These are phyloP conservation scores for Rhizophora apiculata DNA, from an alignment of 345 rosid species.

Conservation along the genomic window DNA sequence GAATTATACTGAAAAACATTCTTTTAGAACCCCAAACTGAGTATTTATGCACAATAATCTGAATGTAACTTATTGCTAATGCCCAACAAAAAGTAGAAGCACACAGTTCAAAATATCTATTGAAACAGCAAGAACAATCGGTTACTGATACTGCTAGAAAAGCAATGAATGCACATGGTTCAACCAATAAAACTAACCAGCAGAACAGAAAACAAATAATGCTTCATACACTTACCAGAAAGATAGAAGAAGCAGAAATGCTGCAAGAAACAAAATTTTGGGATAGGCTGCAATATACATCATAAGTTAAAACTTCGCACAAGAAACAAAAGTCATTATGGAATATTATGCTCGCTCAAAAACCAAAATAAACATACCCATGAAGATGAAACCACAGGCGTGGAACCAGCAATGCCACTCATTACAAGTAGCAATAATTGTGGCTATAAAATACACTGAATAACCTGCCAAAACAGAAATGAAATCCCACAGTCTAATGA, in stretches of 20 bases:
- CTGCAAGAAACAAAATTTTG: conserved; percentile 50
- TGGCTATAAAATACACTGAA: conserved; percentile 28
- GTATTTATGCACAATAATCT: no score
- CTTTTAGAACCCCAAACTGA: no score
- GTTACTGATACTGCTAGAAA: no score
- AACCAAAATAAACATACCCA: conserved; percentile 32
- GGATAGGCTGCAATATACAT: conserved; percentile 51
- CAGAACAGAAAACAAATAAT: no score
- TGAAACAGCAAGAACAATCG: no score
- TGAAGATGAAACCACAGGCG: conserved; percentile 41
- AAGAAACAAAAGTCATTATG: background rate
- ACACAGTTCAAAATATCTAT: no score
- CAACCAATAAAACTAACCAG: no score
- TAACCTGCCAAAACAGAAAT: conserved; percentile 30
- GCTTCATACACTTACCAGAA: conserved; percentile 46
- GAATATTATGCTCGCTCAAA: background rate
- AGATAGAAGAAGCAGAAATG: conserved; percentile 58
- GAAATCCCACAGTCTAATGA: background rate
- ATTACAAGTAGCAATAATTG: conserved; percentile 33
- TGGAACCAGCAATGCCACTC: conserved; percentile 41
- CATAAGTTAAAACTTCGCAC: conserved; percentile 3
- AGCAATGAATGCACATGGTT: no score
- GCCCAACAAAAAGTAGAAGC: no score
- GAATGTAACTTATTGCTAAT: no score
- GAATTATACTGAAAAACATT: no score